phyloP scores from a whole-genome alignment of 2,329 filamentous ascomycete species.

The Hypomyces rosellus region DNA sequence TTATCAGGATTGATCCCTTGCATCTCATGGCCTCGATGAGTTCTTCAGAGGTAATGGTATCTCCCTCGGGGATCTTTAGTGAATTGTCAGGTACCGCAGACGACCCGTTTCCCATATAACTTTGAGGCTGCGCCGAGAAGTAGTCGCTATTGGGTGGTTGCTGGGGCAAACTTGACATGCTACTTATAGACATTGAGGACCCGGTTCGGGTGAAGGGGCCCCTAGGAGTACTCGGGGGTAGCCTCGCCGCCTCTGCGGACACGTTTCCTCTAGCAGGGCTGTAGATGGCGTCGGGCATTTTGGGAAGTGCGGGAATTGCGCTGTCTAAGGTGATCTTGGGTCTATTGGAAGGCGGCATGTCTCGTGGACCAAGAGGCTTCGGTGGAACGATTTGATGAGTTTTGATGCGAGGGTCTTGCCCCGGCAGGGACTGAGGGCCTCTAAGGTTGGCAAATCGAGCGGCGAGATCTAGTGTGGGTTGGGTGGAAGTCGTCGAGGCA shows the following conservation, averaged over 20 bases:
- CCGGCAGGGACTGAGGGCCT: constrained; percentile 32
- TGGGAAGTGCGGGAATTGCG: constrained; percentile 55
- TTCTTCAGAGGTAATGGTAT: constrained; percentile 60
- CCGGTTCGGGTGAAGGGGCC: constrained; percentile 56
- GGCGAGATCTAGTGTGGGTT: constrained; percentile 42
- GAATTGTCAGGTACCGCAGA: constrained; percentile 33
- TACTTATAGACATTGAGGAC: constrained; percentile 38
- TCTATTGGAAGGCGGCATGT: constrained; percentile 40
- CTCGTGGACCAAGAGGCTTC: constrained; percentile 41
- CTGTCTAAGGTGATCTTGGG: constrained; percentile 44
- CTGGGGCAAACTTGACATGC: constrained; percentile 23
- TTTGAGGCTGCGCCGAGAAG: constrained; percentile 22
- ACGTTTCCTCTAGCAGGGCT: constrained; percentile 69
- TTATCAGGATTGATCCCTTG: constrained; percentile 61
- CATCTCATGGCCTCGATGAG: constrained; percentile 63
- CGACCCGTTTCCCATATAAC: constrained; percentile 17
- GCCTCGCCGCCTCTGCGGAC: constrained; percentile 56
- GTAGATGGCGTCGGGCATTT: constrained; percentile 68
- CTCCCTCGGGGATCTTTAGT: constrained; percentile 46
- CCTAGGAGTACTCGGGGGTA: constrained; percentile 59
- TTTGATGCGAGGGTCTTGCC: constrained; percentile 48
- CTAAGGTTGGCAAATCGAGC: constrained; percentile 54
- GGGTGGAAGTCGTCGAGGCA: constrained; percentile 22
- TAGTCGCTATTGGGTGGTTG: constrained; percentile 26
- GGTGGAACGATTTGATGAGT: constrained; percentile 40